Percentiles rank a stretch among this genome's conserved stretches.
These are phyloP conservation scores for Apiotrichum gamsii DNA, from an alignment of 1,284 basidiomycete genomes.

Conservation along the genomic window DNA sequence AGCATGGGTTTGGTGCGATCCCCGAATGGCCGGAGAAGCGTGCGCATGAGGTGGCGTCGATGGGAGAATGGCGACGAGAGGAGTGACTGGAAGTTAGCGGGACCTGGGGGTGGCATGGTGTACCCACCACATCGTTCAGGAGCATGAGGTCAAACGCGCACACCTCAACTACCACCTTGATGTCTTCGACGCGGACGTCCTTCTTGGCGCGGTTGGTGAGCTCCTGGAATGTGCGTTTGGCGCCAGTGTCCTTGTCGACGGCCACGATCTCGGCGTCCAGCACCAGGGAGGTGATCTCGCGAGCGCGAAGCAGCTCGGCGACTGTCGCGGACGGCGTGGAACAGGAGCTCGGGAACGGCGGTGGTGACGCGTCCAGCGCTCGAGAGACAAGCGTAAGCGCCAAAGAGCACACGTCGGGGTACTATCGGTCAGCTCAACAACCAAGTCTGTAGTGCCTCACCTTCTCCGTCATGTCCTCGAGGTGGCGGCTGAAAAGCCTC, in stretches of 20 bases:
- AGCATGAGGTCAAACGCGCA: constrained; percentile 94
- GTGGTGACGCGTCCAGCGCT: not conserved
- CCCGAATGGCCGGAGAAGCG: constrained; percentile 50
- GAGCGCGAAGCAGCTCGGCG: constrained; percentile 26
- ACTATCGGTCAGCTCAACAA: constrained; percentile 46
- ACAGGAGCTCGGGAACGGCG: constrained; percentile 26
- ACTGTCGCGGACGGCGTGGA: constrained; percentile 23
- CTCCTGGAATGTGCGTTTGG: constrained; percentile 95
- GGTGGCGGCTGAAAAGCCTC: constrained; percentile 73
- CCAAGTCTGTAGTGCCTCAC: not conserved
- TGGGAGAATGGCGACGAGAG: constrained; percentile 66
- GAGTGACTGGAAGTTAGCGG: constrained; percentile 65
- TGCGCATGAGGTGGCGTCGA: constrained; percentile 61
- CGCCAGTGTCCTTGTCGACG: constrained; percentile 74
- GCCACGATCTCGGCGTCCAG: constrained; percentile 96
- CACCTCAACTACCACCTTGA: constrained; percentile 89
- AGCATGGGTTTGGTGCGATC: constrained; percentile 47
- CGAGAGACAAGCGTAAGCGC: constrained; percentile 46
- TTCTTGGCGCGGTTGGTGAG: constrained; percentile 91
- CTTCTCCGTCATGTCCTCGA: constrained; percentile 90
- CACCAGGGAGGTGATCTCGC: constrained; percentile 66
- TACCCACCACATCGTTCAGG: constrained; percentile 79
- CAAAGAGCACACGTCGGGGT: constrained; percentile 73
- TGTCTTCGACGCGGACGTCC: constrained; percentile 93
- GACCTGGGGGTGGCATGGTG: no score